Base-by-base conservation (phyloP, 1,139 yeast genomes). In the Pichia sp. region DNA sequence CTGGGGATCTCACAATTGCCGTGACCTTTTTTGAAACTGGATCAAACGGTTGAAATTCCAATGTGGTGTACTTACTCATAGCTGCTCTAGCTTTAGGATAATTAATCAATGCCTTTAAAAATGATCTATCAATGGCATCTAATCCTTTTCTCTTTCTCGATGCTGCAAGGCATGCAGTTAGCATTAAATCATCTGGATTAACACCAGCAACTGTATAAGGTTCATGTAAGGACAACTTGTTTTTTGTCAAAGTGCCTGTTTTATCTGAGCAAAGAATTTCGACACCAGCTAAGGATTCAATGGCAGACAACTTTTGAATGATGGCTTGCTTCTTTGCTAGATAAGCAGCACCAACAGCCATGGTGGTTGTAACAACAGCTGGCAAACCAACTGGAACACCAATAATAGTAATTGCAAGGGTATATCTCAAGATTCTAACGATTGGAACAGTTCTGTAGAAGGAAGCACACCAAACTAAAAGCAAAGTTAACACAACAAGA, bases 131-230 rank as follows among this genome's bases (percentile, higher is more conserved):
- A 64, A 88, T 88, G 61, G 96, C 96, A 71, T 88, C 96, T 66
- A 88, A 77, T 80, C 96, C 96, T 80, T 89, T 88, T 85, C 80
- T 84, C 88, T 88, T 88, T 79, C 97, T 84, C 52, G 96, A 84
- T 63, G 96, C 96, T 68, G 97, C 96, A 65, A 88, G 77, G 78
- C 95, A 85, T 63, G 96, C 96, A 66, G 96, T 88, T 71, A 88
- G 78, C 96, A 88, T 88, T 66, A 88, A 78, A 65, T 88, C 96
- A 61, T 89, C 96, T 52, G 95, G 81, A 66, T 89, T 95, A 59
- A 91, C 97, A 76, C 98, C 98, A 64, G 85, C 95, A 61, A 93
- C 97, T 65, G 96, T 88, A 84, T 88, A 91, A 63, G 98, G 98
- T 71, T 89, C 54, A 4, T 58, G 65, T 8, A 71, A 75, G 50